These are phyloP conservation scores for Marchantia polymorpha DNA, from an alignment of 225 moss, liverwort and hornwort genomes.

Conservation along the genomic window DNA sequence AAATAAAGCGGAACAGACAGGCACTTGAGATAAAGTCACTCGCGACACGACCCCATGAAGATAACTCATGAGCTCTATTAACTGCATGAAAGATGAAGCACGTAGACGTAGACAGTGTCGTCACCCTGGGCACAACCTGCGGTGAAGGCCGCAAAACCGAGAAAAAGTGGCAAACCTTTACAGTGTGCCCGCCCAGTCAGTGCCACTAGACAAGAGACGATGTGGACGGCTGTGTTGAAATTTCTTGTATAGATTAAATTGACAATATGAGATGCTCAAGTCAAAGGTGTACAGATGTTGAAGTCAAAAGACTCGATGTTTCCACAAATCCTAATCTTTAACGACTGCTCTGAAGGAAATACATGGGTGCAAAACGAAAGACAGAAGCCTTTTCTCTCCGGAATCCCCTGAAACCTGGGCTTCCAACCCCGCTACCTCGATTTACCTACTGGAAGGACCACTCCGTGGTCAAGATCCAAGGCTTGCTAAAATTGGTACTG, in stretches of 20 bases:
- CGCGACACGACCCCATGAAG: no score
- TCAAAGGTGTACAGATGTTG: conserved; percentile 23
- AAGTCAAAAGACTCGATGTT: conserved; percentile 28
- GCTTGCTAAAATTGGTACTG: conserved; percentile 13
- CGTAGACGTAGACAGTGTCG: no score
- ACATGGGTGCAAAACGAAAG: conserved; percentile 18
- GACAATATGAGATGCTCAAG: conserved; percentile 1
- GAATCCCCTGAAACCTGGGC: conserved; percentile 4
- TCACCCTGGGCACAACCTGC: no score
- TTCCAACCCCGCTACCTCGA: conserved; percentile 5
- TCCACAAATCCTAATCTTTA: conserved; percentile 16
- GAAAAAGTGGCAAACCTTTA: no score
- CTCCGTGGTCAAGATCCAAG: conserved; percentile 9
- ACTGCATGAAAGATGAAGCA: no score
- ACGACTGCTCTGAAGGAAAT: background rate
- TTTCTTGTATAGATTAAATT: conserved; percentile 15
- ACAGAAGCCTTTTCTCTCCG: background rate
- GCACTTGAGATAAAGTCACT: no score
- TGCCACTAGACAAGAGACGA: no score
- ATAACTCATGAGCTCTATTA: no score
- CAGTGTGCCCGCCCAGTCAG: no score
- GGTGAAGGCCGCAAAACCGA: no score
- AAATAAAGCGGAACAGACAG: no score
- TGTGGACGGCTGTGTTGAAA: background rate
- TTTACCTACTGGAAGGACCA: conserved; percentile 11